Base-by-base conservation (phyloP, 163 green algal species). In the Chlorella variabilis region DNA sequence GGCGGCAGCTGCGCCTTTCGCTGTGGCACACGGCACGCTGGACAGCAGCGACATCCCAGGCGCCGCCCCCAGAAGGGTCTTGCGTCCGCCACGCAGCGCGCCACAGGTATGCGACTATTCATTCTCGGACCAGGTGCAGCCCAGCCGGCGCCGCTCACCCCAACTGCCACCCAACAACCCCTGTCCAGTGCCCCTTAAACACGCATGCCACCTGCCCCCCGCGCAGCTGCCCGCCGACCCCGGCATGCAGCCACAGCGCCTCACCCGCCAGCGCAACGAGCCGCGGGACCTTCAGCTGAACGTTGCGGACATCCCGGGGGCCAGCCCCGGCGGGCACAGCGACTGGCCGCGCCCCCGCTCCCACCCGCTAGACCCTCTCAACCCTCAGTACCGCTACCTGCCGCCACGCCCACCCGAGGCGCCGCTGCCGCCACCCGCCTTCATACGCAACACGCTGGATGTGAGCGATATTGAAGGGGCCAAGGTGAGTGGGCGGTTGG, bases 361-460 rank as follows among this genome's bases (percentile, higher is more conserved):
- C 18, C 59, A 77, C 65, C 77, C 65, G 1, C 42, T 54, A 7
- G 79, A 83, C 36, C 81, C 81, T 2, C 73, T 86, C 6, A 62
- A 45, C 4, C 81, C 81, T 1, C 34, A 36, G 21, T 86, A 86
- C n/a, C 34, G 41, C 13, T 78, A 38, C 71, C 63, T 69, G 31
- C 69, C 25, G 8, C 61, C 3, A 23, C 0, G n/a, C 20, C 18
- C 18, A 33, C 54, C 18, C 23, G 36, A 63, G 54, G 48, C 41
- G 34, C 33, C 29, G 6, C n/a, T 38, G 31, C 69, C 73, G 18
- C 31, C 56, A 8, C 56, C 25, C 23, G 70, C 73, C 27, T 86
- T 86, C 59, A 36, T 86, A 5, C 71, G 81, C 18, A 51, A 86
- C 54, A 61, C 62, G 1, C 51, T 86, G 61, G 49, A 83, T 49